Conservation (phyloP, 805 yeast species). For the Kazachstania kunashirensis region DNA sequence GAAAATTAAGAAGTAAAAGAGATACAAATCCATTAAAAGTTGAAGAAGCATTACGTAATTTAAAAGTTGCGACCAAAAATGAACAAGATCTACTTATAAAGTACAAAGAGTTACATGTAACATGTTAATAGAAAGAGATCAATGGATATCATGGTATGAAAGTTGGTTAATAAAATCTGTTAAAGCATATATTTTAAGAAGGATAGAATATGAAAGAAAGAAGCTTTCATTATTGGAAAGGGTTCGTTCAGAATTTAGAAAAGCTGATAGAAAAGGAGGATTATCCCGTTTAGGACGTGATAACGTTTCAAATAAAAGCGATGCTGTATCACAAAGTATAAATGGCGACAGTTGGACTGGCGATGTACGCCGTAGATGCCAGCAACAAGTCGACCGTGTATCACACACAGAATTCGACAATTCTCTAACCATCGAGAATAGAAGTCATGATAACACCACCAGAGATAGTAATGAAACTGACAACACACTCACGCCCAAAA, state of each 20-base stretch:
- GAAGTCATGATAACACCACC: neutral
- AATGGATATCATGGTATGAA: conserved; percentile 49
- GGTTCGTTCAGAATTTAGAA: conserved; percentile 60
- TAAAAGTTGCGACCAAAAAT: conserved; percentile 66
- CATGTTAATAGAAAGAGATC: conserved; percentile 58
- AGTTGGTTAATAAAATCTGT: conserved; percentile 43
- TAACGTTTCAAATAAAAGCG: conserved; percentile 24
- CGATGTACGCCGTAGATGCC: conserved; percentile 31
- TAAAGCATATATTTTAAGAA: conserved; percentile 51
- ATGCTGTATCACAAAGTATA: conserved; percentile 35
- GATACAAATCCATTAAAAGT: conserved; percentile 79
- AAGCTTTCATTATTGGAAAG: conserved; percentile 64
- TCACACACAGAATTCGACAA: conserved; percentile 23
- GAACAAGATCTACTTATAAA: conserved; percentile 73
- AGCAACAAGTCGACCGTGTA: conserved; percentile 11
- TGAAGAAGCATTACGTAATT: conserved; percentile 74
- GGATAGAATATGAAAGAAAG: conserved; percentile 80
- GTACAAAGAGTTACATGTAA: conserved; percentile 77
- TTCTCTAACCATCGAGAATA: conserved; percentile 3
- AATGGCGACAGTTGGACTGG: conserved; percentile 55
- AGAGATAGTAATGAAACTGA: neutral
- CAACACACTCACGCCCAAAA: neutral
- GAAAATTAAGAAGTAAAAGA: conserved; percentile 58
- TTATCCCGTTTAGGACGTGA: conserved; percentile 61
- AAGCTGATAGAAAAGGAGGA: conserved; percentile 71